Conservation (phyloP, 2,329 filamentous ascomycete species). For the Aspergillus sp. region DNA sequence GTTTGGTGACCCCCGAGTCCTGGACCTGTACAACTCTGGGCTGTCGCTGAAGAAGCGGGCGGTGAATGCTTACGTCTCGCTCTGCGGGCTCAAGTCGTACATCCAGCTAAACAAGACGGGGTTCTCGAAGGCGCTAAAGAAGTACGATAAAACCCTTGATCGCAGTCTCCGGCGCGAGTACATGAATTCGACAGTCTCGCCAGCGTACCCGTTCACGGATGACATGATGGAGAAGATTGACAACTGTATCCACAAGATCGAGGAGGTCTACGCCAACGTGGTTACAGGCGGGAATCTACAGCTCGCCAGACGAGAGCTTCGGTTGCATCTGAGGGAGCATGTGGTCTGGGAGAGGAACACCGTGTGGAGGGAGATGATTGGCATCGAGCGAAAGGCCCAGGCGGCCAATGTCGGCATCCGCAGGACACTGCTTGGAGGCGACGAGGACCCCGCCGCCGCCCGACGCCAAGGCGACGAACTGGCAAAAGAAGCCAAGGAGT, state of each 20-base stretch:
- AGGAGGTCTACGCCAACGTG: slow-evolving; percentile 74
- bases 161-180: slow-evolving; percentile 75
- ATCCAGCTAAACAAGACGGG: slow-evolving; percentile 95
- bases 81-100: slow-evolving; percentile 95
- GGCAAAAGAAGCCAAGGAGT: slow-evolving; percentile 61
- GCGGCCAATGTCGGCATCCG: slow-evolving; percentile 82
- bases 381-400: slow-evolving; percentile 91
- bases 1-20: slow-evolving; percentile 69
- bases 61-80: slow-evolving; percentile 80
- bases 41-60: slow-evolving; percentile 92
- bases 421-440: slow-evolving; percentile 74
- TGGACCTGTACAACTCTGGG: slow-evolving; percentile 65
- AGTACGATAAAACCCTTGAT: slow-evolving; percentile 95
- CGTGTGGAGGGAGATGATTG: slow-evolving; percentile 98
- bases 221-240: slow-evolving; percentile 69
- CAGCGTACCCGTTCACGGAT: slow-evolving; percentile 76
- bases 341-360: slow-evolving; percentile 99
- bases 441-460: slow-evolving; percentile 64
- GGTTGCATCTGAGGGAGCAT: slow-evolving; percentile 89
- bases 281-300: slow-evolving; percentile 77
- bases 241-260: slow-evolving; percentile 69
- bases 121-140: slow-evolving; percentile 94
- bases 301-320: slow-evolving; percentile 77
- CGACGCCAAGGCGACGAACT: slow-evolving; percentile 83
- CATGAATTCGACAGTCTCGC: slow-evolving; percentile 68